A percentile compares a stretch with the other conserved stretches of the same genome.
Conservation (phyloP, 2,329 filamentous ascomycete species). For the Nemania sp. region DNA sequence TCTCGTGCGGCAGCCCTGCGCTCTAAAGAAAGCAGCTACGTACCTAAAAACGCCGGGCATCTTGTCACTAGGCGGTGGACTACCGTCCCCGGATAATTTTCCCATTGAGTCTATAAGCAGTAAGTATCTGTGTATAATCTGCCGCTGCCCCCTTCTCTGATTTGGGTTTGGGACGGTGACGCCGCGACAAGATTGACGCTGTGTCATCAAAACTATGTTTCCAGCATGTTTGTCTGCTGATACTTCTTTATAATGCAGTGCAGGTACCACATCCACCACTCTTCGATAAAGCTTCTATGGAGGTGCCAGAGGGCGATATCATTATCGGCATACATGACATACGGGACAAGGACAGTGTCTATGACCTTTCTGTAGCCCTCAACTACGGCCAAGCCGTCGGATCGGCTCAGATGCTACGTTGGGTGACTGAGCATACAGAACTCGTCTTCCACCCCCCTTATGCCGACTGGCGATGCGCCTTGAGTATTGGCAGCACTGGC, state of each 20-base stretch:
- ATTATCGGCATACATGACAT: constrained; percentile 88
- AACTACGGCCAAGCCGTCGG: constrained; percentile 94
- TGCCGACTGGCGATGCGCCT: constrained; percentile 85
- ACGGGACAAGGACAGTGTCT: constrained; percentile 53
- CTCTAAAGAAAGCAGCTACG: constrained; percentile 85
- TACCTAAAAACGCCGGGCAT: constrained; percentile 84
- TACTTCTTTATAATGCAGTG: constrained; percentile 25
- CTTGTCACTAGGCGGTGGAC: constrained; percentile 91
- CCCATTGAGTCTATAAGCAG: constrained; percentile 81
- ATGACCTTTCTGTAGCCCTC: constrained; percentile 86
- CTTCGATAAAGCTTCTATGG: constrained; percentile 28
- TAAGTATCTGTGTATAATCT: constrained; percentile 16
- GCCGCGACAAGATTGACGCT: neutral
- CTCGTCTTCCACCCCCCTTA: constrained; percentile 89
- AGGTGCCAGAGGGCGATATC: constrained; percentile 57
- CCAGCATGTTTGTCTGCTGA: constrained; percentile 5
- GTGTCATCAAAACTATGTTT: neutral
- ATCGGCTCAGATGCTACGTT: constrained; percentile 87
- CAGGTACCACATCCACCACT: constrained; percentile 27
- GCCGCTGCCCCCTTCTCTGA: neutral
- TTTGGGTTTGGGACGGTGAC: neutral
- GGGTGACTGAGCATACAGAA: constrained; percentile 95
- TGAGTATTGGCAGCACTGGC: constrained; percentile 88
- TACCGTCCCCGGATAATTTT: constrained; percentile 91
- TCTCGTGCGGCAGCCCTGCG: constrained; percentile 70